These are phyloP conservation scores for Malassezia pachydermatis DNA, from an alignment of 1,284 basidiomycete genomes.

Conservation along the genomic window DNA sequence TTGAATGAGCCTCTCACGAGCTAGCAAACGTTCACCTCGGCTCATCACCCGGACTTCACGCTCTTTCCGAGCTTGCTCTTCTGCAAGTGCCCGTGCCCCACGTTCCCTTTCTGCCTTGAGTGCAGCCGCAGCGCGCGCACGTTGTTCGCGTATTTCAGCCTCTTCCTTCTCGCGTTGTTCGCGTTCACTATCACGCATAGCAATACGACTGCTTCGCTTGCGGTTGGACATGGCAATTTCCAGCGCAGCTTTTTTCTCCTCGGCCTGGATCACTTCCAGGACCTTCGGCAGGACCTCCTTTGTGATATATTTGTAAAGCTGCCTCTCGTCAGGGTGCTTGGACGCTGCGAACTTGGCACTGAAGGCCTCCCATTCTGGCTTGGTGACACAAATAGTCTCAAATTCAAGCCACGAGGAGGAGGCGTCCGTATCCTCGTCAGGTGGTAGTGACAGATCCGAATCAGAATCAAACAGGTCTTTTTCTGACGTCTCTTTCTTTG, in stretches of 20 bases:
- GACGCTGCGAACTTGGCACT: slow-evolving; percentile 62
- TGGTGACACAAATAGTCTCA: slow-evolving; percentile 62
- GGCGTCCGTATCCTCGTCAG: slow-evolving; percentile 58
- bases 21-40: slow-evolving; percentile 49
- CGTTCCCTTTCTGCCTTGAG: slow-evolving; percentile 52
- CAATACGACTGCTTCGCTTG: slow-evolving; percentile 73
- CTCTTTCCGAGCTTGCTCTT: slow-evolving; percentile 49
- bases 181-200: slow-evolving; percentile 55
- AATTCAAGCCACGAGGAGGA: slow-evolving; percentile 38
- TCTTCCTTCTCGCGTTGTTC: slow-evolving; percentile 52
- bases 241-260: slow-evolving; percentile 54
- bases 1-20: slow-evolving; percentile 44
- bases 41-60: slow-evolving; percentile 49
- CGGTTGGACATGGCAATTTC: slow-evolving; percentile 59
- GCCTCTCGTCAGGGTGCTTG: slow-evolving; percentile 67
- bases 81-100: slow-evolving; percentile 53
- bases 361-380: slow-evolving; percentile 57
- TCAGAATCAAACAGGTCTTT: slow-evolving; percentile 20
- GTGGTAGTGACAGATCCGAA: slow-evolving; percentile 40
- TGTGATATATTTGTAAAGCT: slow-evolving; percentile 60
- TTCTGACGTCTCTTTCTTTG: not conserved
- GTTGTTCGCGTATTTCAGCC: slow-evolving; percentile 44
- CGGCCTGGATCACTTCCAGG: slow-evolving; percentile 51
- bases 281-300: slow-evolving; percentile 61
- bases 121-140: slow-evolving; percentile 51